Conservation (phyloP, 208 protist genomes). For the Phytomonas serpens region DNA sequence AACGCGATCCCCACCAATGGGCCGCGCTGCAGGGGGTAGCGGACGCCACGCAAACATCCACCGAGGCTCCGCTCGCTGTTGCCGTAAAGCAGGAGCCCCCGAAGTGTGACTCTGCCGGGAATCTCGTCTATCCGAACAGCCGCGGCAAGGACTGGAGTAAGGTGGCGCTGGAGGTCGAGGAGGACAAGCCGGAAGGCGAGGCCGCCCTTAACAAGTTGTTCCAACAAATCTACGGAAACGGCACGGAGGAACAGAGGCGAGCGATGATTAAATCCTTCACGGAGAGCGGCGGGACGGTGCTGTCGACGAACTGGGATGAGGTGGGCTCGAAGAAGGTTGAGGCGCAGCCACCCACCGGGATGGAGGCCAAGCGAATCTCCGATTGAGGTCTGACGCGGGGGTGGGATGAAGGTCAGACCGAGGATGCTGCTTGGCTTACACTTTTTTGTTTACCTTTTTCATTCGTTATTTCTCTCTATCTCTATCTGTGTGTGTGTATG, state of each 20-base stretch:
- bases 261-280: conserved; percentile 95
- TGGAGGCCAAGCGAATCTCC: conserved; percentile 71
- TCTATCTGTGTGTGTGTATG: not conserved
- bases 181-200: conserved; percentile 83
- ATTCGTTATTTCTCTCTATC: not conserved
- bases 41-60: not conserved
- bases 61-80: conserved; percentile 3
- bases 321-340: conserved; percentile 82
- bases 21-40: conserved; percentile 42
- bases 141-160: conserved; percentile 75
- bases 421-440: not conserved
- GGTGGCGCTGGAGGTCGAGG: conserved; percentile 70
- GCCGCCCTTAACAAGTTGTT: conserved; percentile 91
- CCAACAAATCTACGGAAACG: conserved; percentile 92
- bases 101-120: conserved; percentile 23
- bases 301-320: conserved; percentile 95
- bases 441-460: not conserved
- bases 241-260: conserved; percentile 77
- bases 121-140: conserved; percentile 78
- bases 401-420: not conserved
- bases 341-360: conserved; percentile 76
- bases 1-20: conserved; percentile 62
- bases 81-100: not conserved
- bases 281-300: conserved; percentile 93
- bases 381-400: conserved; percentile 15